phyloP scores from a whole-genome alignment of 208 protist genomes.

The Trypanosoma conorhini region DNA sequence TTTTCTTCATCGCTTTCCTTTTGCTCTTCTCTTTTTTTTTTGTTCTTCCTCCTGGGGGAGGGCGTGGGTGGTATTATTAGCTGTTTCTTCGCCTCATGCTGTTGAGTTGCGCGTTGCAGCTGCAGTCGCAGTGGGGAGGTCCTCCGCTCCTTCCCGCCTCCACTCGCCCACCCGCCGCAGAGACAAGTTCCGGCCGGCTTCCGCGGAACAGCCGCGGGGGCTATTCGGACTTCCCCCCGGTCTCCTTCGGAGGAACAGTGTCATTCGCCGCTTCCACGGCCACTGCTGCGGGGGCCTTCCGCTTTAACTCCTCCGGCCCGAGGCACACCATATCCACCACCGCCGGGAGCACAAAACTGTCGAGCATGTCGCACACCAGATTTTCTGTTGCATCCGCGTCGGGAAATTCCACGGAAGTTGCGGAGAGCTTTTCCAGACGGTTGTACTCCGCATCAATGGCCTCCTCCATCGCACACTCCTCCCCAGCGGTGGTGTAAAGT shows the following conservation, averaged over 20 bases:
- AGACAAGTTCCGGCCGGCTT: background rate
- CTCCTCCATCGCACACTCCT: constrained; percentile 64
- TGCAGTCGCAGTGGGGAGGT: background rate
- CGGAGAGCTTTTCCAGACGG: constrained; percentile 43
- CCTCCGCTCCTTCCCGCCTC: background rate
- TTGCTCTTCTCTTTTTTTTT: constrained; percentile 8
- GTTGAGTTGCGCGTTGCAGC: background rate
- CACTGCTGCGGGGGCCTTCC: constrained; percentile 51
- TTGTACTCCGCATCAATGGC: constrained; percentile 54
- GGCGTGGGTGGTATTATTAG: no score
- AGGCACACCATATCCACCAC: constrained; percentile 57
- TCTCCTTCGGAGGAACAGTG: constrained; percentile 8
- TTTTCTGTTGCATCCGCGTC: constrained; percentile 38
- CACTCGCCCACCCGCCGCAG: background rate
- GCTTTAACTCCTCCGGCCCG: constrained; percentile 37
- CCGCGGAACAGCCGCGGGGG: background rate
- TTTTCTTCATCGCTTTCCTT: background rate
- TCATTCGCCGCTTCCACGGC: constrained; percentile 34
- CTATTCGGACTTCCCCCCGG: background rate
- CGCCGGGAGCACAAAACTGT: constrained; percentile 71
- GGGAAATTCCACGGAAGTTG: constrained; percentile 24
- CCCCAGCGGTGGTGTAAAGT: constrained; percentile 37
- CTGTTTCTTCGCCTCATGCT: no score
- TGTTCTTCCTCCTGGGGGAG: constrained; percentile 5
- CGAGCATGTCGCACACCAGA: constrained; percentile 80